Percentiles rank a stretch among this genome's conserved stretches.
phyloP scores from a whole-genome alignment of 257 asterid species.

The Solanum rostratum region DNA sequence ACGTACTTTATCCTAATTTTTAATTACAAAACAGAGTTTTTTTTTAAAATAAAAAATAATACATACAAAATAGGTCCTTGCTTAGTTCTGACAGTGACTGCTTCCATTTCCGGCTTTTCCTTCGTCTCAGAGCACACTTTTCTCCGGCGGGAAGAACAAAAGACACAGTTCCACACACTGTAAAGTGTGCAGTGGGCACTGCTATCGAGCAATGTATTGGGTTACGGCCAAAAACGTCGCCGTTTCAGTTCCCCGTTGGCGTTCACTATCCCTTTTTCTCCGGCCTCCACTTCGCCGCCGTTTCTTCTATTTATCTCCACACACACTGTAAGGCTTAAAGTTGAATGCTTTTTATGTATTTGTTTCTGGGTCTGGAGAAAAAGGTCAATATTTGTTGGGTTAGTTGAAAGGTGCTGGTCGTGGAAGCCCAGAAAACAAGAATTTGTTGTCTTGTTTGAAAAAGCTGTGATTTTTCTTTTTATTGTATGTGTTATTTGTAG shows the following conservation, averaged over 20 bases:
- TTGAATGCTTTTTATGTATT: neutral
- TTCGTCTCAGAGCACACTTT: neutral
- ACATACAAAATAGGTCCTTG: neutral
- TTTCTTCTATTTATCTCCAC: constrained; percentile 20
- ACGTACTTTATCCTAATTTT: no score
- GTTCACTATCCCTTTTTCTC: constrained; percentile 43
- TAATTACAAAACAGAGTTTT: no score
- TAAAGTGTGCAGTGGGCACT: neutral
- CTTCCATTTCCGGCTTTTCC: neutral
- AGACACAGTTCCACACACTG: neutral
- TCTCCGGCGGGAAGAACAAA: neutral
- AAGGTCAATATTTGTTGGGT: neutral
- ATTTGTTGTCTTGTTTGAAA: neutral
- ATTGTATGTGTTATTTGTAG: neutral
- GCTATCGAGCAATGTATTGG: constrained; percentile 30
- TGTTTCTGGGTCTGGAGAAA: neutral
- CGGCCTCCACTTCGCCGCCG: constrained; percentile 23
- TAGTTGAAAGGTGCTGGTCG: neutral
- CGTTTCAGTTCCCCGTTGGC: constrained; percentile 50
- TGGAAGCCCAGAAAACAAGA: neutral
- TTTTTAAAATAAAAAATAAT: no score
- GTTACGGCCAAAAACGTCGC: constrained; percentile 46
- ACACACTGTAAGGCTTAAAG: neutral
- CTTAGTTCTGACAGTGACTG: neutral
- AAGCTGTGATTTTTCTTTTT: neutral